Percentiles rank a stretch among this genome's conserved stretches.
Evolutionary conservation across 164 flowering plant genomes (phyloP).

Genomic region (Cinnamomum micranthum): DNA sequence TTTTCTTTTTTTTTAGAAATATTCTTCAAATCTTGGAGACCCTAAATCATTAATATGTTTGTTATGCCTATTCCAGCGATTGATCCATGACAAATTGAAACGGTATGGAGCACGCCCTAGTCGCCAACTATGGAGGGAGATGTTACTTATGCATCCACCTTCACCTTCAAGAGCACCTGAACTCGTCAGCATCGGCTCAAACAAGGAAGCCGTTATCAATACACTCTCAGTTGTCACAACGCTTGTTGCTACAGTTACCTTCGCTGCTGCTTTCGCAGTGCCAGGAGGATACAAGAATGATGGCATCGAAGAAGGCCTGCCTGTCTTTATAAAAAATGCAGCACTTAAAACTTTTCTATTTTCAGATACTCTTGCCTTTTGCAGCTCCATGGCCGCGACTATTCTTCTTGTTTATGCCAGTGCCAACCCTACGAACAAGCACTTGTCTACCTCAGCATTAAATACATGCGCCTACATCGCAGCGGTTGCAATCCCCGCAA

Average conservation of each 20-base stretch:
- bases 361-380: neutral
- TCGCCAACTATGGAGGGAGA: neutral
- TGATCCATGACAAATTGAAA: too few species aligned
- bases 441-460: too few species aligned
- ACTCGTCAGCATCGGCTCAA: neutral
- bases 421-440: too few species aligned
- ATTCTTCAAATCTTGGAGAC: too few species aligned
- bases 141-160: neutral
- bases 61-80: too few species aligned
- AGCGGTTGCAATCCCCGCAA: too few species aligned
- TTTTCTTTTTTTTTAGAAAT: too few species aligned
- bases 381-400: neutral
- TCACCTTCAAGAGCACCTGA: neutral
- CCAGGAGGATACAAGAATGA: neutral
- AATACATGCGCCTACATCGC: too few species aligned
- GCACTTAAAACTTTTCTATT: neutral
- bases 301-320: neutral
- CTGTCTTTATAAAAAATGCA: neutral
- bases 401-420: neutral
- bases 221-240: conserved; percentile 11
- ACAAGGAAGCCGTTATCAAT: neutral
- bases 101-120: neutral
- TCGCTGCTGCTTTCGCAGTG: neutral
- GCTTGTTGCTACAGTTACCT: neutral
- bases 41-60: too few species aligned